Base-by-base conservation (phyloP, 495 filamentous ascomycete species). In the Podospora bellae-mahoneyi region DNA sequence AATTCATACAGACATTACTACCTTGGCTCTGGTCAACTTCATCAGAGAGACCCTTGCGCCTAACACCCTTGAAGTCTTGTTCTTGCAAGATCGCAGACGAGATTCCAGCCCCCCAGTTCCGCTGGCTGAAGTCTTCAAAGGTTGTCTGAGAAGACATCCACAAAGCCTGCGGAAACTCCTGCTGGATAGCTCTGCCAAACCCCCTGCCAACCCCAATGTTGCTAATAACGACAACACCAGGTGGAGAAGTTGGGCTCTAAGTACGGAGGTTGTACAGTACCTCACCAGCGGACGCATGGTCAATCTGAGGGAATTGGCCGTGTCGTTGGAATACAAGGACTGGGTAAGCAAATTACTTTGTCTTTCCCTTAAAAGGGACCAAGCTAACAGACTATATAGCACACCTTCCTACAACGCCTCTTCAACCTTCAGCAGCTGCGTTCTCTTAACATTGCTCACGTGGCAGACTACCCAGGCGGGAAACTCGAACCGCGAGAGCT, bases 1-100 rank as follows among this genome's bases (percentile, higher is more conserved):
- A 69, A 84, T 98, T 15, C 92, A 96, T 68, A 96, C 91, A 0
- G 92, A 97, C 74, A 81, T 81, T 13, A 91, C 94, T n/a, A 93
- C 92, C 0, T 79, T 86, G 20, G 84, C 88, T 26, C 78, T 98
- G n/a, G 87, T 97, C 55, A 81, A 84, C 7, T 97, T 97, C 72
- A 84, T 97, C 63, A 92, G 90, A 66, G 92, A 96, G 68, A 89
- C 92, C 0, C 84, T 97, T 32, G 90, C 89, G 28, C 94, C 94
- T 2, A 91, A 98, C 75, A 90, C 87, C 2, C 80, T 98, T 10
- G 91, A 98, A 77, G 89, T 90, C 23, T 79, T 97, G 19, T 94
- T 93, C 74, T 76, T 98, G 61, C 92, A 96, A 77, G 92, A 97
- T 70, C 84, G 86, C 6, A 83, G 81, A 27, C 79, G 78, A 9